These are phyloP conservation scores for Cladosporium sp. DNA, from an alignment of 2,329 filamentous ascomycete species.

Conservation along the genomic window DNA sequence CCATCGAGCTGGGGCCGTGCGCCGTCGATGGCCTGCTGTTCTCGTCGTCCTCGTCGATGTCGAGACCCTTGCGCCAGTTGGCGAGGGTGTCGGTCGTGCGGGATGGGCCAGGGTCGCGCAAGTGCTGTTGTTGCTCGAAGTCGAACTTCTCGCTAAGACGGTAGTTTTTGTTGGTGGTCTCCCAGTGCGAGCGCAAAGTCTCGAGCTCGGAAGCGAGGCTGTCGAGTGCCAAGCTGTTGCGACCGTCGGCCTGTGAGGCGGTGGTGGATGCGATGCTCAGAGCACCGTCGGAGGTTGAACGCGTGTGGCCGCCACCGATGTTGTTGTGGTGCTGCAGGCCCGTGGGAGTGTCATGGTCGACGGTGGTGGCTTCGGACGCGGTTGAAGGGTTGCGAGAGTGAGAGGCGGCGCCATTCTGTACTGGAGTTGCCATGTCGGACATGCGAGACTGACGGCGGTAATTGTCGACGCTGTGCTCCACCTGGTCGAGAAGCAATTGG, in stretches of 20 bases:
- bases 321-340: constrained; percentile 37
- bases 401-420: constrained; percentile 24
- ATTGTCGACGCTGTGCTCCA: constrained; percentile 88
- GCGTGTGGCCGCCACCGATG: constrained; percentile 49
- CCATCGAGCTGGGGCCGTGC: not conserved
- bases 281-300: constrained; percentile 59
- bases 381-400: constrained; percentile 7
- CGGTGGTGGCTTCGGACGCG: constrained; percentile 37
- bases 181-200: constrained; percentile 85
- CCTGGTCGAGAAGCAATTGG: constrained; percentile 85
- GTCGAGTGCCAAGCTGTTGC: constrained; percentile 57
- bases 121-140: constrained; percentile 54
- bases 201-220: constrained; percentile 90
- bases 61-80: constrained; percentile 75
- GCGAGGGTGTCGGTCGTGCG: constrained; percentile 68
- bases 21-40: constrained; percentile 10
- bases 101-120: constrained; percentile 24
- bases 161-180: constrained; percentile 92
- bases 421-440: constrained; percentile 28
- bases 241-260: constrained; percentile 18
- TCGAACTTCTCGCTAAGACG: constrained; percentile 86
- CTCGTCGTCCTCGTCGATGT: constrained; percentile 40
- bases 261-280: constrained; percentile 50
- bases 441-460: constrained; percentile 72
- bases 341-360: constrained; percentile 4